These are phyloP conservation scores for Stagonosporopsis vannaccii DNA, from an alignment of 2,329 filamentous ascomycete species.

Conservation along the genomic window DNA sequence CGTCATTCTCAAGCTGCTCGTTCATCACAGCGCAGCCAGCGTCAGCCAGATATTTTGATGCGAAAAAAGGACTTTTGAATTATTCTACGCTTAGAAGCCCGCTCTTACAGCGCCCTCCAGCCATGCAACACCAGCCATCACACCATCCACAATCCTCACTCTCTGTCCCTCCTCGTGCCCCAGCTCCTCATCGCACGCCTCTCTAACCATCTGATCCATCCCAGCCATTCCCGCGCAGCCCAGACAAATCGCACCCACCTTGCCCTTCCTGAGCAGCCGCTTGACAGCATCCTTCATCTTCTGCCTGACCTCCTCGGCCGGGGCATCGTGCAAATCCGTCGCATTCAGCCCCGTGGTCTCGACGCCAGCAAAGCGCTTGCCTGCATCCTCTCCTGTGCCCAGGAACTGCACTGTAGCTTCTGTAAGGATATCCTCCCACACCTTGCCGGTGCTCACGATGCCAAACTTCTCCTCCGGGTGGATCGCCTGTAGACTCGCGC, in stretches of 20 bases:
- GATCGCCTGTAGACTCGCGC: constrained; percentile 66
- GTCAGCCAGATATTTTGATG: too few species aligned
- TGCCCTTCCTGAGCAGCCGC: constrained; percentile 64
- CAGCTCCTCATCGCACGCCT: constrained; percentile 70
- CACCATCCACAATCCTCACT: constrained; percentile 80
- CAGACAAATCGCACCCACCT: constrained; percentile 75
- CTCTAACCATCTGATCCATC: constrained; percentile 76
- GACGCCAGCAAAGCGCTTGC: constrained; percentile 75
- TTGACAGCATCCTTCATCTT: constrained; percentile 75
- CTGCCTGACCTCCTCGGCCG: constrained; percentile 67
- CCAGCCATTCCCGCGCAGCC: constrained; percentile 94
- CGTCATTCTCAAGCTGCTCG: background rate
- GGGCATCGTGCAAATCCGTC: constrained; percentile 75
- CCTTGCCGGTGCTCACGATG: constrained; percentile 85
- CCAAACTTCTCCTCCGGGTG: constrained; percentile 70
- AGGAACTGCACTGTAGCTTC: constrained; percentile 71
- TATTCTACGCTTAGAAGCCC: constrained; percentile 32
- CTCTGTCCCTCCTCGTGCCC: constrained; percentile 65
- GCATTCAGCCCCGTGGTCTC: constrained; percentile 83
- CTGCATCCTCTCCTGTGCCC: constrained; percentile 54
- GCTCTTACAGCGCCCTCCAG: constrained; percentile 61
- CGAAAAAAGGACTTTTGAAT: background rate
- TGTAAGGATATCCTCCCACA: constrained; percentile 78
- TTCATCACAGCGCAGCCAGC: background rate
- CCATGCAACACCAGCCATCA: constrained; percentile 72